These are phyloP conservation scores for Globisporangium spiculum DNA, from an alignment of 352 stramenopile genomes.

Conservation along the genomic window DNA sequence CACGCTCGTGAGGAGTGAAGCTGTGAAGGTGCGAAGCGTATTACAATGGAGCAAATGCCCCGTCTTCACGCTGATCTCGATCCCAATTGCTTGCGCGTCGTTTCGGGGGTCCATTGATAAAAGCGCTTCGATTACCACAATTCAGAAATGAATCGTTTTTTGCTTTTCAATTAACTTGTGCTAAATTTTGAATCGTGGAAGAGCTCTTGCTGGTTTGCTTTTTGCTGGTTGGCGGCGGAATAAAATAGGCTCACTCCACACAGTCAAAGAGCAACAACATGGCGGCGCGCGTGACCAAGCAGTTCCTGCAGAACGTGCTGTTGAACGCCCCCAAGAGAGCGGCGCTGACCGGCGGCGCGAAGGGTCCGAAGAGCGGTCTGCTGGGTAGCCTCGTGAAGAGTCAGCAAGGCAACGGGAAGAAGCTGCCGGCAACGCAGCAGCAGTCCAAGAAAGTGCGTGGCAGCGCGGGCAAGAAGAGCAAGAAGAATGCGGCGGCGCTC, in stretches of 20 bases:
- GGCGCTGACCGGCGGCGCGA: conserved; percentile 10
- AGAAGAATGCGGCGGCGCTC: conserved; percentile 5
- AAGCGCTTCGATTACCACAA: not conserved
- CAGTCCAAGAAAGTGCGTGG: conserved; percentile 20
- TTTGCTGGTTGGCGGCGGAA: conserved; percentile 5
- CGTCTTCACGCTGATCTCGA: not conserved
- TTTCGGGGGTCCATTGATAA: conserved; percentile 3
- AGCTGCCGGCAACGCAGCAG: conserved; percentile 23
- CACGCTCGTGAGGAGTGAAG: not conserved
- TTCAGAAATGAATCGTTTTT: conserved; percentile 8
- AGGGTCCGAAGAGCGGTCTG: conserved; percentile 2
- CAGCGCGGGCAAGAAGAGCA: conserved; percentile 15
- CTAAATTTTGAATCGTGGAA: not conserved
- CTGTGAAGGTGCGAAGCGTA: not conserved
- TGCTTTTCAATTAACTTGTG: not conserved
- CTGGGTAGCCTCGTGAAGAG: conserved; percentile 17
- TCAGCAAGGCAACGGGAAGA: conserved; percentile 14
- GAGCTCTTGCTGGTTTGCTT: not conserved
- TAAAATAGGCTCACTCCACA: conserved; percentile 1
- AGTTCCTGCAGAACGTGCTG: conserved; percentile 66
- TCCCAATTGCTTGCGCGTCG: not conserved
- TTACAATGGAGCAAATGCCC: not conserved
- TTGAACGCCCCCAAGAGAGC: conserved; percentile 10
- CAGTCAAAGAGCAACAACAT: conserved; percentile 25
- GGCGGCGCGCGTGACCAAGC: conserved; percentile 65